Conservation (phyloP, 1,284 basidiomycete species). For the Trichosporon faecale region DNA sequence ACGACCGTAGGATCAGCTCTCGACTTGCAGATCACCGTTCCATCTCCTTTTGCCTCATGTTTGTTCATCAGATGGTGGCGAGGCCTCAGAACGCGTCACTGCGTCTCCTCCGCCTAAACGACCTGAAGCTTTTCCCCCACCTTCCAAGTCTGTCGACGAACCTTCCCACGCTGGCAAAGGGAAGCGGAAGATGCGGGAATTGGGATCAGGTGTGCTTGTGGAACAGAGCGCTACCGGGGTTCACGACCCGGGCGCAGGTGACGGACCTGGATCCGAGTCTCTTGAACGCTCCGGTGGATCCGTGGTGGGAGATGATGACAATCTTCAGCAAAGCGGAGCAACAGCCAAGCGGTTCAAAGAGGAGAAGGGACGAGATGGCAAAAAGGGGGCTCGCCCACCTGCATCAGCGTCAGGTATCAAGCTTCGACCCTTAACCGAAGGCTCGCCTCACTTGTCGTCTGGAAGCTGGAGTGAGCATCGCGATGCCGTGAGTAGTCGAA, state of each 20-base stretch:
- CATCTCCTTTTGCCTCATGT: conserved; percentile 43
- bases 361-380: conserved; percentile 11
- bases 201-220: background rate
- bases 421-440: background rate
- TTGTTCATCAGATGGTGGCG: conserved; percentile 27
- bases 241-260: background rate
- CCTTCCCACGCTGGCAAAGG: conserved; percentile 19
- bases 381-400: background rate
- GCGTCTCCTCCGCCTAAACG: conserved; percentile 31
- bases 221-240: background rate
- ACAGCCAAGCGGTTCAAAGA: conserved; percentile 1
- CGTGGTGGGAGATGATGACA: background rate
- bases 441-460: background rate
- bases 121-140: conserved; percentile 35
- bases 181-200: conserved; percentile 30
- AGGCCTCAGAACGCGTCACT: background rate
- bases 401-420: background rate
- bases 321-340: background rate
- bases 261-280: background rate
- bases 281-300: background rate
- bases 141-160: background rate
- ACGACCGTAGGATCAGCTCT: conserved; percentile 9
- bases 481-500: conserved; percentile 32
- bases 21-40: conserved; percentile 41
- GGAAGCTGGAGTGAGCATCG: conserved; percentile 36